These are phyloP conservation scores for Sporisorium iseilematis-ciliati DNA, from an alignment of 1,284 basidiomycete species.

Conservation along the genomic window DNA sequence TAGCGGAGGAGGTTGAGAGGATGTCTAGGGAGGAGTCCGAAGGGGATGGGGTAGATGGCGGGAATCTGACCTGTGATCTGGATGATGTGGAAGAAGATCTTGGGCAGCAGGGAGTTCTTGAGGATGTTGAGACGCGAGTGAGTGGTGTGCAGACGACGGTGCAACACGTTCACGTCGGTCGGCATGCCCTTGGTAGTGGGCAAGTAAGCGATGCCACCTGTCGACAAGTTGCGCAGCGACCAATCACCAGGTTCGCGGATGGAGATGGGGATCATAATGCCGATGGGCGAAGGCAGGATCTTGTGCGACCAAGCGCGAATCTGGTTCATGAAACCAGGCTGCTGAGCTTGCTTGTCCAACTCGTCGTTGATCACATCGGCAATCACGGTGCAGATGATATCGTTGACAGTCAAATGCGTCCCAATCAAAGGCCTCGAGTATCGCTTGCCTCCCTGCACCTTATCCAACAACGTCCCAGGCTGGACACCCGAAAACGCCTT, in stretches of 20 bases:
- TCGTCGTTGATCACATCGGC: constrained; percentile 62
- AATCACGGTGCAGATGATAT: constrained; percentile 64
- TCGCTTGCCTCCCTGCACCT: constrained; percentile 37
- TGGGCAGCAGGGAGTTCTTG: constrained; percentile 59
- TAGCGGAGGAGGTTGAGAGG: constrained; percentile 23
- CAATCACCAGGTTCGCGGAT: constrained; percentile 62
- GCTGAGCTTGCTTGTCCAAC: constrained; percentile 29
- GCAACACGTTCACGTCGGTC: constrained; percentile 36
- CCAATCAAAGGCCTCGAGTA: constrained; percentile 41
- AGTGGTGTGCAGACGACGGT: constrained; percentile 58
- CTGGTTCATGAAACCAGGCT: constrained; percentile 29
- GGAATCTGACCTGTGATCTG: constrained; percentile 59
- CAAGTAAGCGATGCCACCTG: constrained; percentile 62
- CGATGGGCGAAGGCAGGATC: constrained; percentile 53
- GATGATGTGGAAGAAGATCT: constrained; percentile 52
- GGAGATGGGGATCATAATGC: constrained; percentile 64
- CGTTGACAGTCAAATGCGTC: constrained; percentile 66
- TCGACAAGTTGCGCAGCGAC: constrained; percentile 66
- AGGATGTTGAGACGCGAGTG: constrained; percentile 54
- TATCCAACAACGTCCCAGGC: constrained; percentile 55
- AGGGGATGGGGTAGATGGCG: constrained; percentile 37
- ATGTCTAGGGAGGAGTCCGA: constrained; percentile 32
- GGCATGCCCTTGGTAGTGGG: constrained; percentile 46
- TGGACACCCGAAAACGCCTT: constrained; percentile 63
- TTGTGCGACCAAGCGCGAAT: constrained; percentile 38